Evolutionary conservation across 1,284 basidiomycete genomes (phyloP), one percentile per base, ranked within the genome.

Genomic region (Boletus sp.): DNA sequence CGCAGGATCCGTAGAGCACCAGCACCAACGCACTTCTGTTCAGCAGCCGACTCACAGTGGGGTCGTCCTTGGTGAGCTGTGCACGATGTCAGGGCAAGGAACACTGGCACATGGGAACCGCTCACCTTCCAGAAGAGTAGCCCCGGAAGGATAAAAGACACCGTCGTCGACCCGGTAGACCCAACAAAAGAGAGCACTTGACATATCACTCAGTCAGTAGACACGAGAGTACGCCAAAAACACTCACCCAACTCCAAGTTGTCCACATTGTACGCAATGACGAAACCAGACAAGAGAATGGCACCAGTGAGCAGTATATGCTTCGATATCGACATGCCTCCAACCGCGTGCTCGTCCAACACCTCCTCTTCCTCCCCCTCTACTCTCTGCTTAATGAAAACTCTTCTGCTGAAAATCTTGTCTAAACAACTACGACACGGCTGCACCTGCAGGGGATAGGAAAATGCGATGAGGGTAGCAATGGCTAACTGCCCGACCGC

Each of bases 71-170:
- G 67, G 92, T 90, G 65, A 97, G 80, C 83, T 92, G 76, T 64
- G 65, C 74, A 75, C 60, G 50, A n/a, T 37, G 19, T 71, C 56
- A 64, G 61, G 8, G 31, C 27, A 30, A 66, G 50, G 44, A 33
- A 27, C 27, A 52, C 60, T 30, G 28, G 28, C 31, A 27, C 40
- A 64, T 61, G 64, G 56, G 48, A 63, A 59, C 56, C 64, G 46
- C 77, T 65, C 63, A 89, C 89, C 88, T 91, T 87, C 89, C 89
- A 92, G 74, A 87, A 91, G 68, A 94, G 87, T 61, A 93, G 73
- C 55, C 95, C 95, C 0, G 97, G 97, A 7, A 99, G 83, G 71
- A 99, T 98, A 77, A 99, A 99, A 13, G 94, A 96, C 67, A 99
- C 96, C 6, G 91, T 98, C 19, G 97, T 98, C 23, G 93, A 96